A percentile compares a stretch with the other conserved stretches of the same genome.
Evolutionary conservation across 2,329 filamentous ascomycete genomes (phyloP).

Genomic region (Phyllosticta paracitricarpa): DNA sequence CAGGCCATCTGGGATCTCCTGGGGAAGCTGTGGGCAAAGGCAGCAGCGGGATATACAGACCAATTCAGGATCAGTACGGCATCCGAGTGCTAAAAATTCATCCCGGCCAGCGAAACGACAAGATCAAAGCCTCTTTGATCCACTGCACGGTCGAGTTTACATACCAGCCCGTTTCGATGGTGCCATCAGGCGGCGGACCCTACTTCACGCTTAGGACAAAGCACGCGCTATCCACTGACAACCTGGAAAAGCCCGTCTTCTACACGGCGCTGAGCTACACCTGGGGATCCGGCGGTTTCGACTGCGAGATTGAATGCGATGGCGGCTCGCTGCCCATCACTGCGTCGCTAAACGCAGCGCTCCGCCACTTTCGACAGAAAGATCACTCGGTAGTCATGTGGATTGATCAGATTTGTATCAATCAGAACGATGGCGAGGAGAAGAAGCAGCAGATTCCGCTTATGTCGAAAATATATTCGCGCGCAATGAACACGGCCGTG

Average conservation of each 20-base stretch:
- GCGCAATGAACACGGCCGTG: not conserved
- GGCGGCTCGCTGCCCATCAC: not conserved
- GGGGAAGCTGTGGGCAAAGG: too few relatives aligned
- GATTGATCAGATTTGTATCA: conserved; percentile 13
- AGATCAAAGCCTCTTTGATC: conserved; percentile 14
- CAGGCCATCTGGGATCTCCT: too few relatives aligned
- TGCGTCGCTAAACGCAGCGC: not conserved
- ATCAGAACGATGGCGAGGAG: conserved; percentile 10
- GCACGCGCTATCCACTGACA: conserved; percentile 14
- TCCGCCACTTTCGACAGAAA: not conserved
- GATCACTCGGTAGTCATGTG: conserved; percentile 4
- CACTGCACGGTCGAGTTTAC: conserved; percentile 16
- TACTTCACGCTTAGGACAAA: conserved; percentile 13
- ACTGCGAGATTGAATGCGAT: conserved; percentile 12
- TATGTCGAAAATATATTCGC: conserved; percentile 7
- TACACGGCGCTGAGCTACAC: conserved; percentile 19
- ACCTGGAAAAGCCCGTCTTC: conserved; percentile 13
- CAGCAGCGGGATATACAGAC: not conserved
- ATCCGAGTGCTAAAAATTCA: conserved; percentile 17
- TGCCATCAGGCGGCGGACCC: not conserved
- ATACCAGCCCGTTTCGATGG: conserved; percentile 4
- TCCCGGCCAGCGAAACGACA: conserved; percentile 9
- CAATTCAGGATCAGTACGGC: conserved; percentile 9
- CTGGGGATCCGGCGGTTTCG: conserved; percentile 17
- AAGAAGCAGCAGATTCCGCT: conserved; percentile 6